Percentiles rank a stretch among this genome's conserved stretches.
Conservation (phyloP, 2,329 filamentous ascomycete genomes). For the Paraconiothyrium brasiliense region DNA sequence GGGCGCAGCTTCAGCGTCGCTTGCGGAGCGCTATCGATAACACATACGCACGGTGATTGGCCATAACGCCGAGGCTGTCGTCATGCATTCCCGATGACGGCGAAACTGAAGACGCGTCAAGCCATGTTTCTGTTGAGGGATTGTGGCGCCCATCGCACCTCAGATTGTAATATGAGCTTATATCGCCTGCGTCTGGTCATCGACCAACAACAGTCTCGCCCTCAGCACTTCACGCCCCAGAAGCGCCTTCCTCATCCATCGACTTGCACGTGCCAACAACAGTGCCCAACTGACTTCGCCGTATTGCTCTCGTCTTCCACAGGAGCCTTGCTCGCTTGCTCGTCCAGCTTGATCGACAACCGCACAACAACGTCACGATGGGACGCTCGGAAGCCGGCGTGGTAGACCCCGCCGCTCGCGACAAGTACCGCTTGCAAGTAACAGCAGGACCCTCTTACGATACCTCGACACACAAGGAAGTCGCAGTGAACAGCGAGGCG, state of each 20-base stretch:
- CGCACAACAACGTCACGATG: constrained; percentile 11
- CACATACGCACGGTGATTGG: neutral
- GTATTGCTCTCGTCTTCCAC: neutral
- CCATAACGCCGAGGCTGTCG: neutral
- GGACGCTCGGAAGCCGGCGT: constrained; percentile 22
- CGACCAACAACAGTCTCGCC: neutral
- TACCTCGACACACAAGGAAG: constrained; percentile 38
- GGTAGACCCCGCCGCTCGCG: constrained; percentile 42
- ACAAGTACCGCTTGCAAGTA: constrained; percentile 51
- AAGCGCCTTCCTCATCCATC: constrained; percentile 1
- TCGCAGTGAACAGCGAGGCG: constrained; percentile 44
- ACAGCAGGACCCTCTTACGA: constrained; percentile 49
- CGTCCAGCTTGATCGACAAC: neutral
- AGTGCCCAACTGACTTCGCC: neutral
- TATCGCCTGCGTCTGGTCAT: neutral
- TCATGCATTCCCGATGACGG: constrained; percentile 6
- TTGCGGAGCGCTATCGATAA: neutral
- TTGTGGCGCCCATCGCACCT: constrained; percentile 4
- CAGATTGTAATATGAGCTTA: neutral
- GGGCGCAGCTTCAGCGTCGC: neutral
- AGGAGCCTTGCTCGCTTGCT: neutral
- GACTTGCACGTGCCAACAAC: neutral
- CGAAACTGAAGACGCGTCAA: constrained; percentile 14
- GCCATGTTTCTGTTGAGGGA: constrained; percentile 2
- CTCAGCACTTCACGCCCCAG: neutral